phyloP scores from a whole-genome alignment of 75 land plant genomes.

The Pseudotsuga menziesii region DNA sequence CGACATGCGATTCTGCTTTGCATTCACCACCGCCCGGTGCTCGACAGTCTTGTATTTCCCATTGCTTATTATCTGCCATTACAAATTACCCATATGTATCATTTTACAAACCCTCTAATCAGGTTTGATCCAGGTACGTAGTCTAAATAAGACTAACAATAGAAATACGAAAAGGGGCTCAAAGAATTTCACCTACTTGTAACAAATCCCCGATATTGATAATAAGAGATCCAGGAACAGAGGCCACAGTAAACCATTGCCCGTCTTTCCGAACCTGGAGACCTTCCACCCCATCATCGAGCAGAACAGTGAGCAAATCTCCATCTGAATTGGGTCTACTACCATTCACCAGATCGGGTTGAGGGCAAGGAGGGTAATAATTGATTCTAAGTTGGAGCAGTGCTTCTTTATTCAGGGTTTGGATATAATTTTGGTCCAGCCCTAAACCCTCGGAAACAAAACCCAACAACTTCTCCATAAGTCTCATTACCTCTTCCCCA shows the following conservation, averaged over 20 bases:
- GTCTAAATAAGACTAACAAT: not conserved
- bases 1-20: constrained; percentile 20
- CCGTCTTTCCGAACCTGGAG: constrained; percentile 35
- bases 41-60: constrained; percentile 35
- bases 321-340: constrained; percentile 43
- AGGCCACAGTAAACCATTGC: constrained; percentile 27
- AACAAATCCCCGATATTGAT: constrained; percentile 33
- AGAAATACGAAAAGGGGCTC: not conserved
- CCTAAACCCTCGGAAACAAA: constrained; percentile 2
- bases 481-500: not conserved
- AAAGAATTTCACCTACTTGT: constrained; percentile 12
- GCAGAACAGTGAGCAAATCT: constrained; percentile 36
- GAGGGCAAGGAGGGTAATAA: constrained; percentile 57
- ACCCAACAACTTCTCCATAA: not conserved
- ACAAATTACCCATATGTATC: no score
- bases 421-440: not conserved
- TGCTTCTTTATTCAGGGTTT: not conserved
- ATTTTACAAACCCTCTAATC: no score
- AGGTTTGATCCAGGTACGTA: no score
- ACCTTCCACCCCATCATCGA: constrained; percentile 46
- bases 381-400: not conserved
- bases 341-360: constrained; percentile 38
- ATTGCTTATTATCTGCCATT: constrained; percentile 41
- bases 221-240: constrained; percentile 15
- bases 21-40: constrained; percentile 39